Percentiles rank a stretch among this genome's conserved stretches.
phyloP scores from a whole-genome alignment of 345 rosid species.

The Hibiscus trionum region DNA sequence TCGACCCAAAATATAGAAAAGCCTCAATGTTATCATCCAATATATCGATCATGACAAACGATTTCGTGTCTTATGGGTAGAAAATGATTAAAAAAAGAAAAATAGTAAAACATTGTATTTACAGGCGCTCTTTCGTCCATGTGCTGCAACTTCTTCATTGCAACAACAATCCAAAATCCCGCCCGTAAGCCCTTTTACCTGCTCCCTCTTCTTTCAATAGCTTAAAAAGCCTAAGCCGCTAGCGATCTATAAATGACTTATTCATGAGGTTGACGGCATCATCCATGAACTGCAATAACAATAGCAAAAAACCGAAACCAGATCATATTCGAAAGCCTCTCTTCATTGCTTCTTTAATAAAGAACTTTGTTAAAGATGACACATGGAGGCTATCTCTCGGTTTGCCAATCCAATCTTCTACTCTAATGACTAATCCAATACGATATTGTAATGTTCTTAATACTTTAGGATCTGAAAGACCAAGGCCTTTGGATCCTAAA shows the following conservation, averaged over 20 bases:
- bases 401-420: too few relatives aligned
- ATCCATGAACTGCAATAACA: constrained; percentile 76
- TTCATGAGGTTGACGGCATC: constrained; percentile 83
- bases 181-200: constrained; percentile 7
- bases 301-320: constrained; percentile 6
- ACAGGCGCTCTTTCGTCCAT: constrained; percentile 9
- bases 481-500: too few relatives aligned
- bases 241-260: constrained; percentile 77
- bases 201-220: constrained; percentile 6
- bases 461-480: neutral
- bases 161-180: neutral
- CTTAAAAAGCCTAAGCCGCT: constrained; percentile 14
- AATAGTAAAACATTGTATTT: constrained; percentile 2
- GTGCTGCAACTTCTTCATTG: constrained; percentile 3
- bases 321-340: neutral
- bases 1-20: neutral
- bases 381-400: neutral
- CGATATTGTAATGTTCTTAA: neutral
- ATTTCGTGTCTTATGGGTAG: neutral
- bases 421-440: neutral
- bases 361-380: neutral
- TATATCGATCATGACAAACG: neutral
- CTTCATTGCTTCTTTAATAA: neutral
- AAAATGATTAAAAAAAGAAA: neutral
- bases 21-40: constrained; percentile 1